Base-by-base conservation (phyloP, 768 basidiomycete genomes). In the Lactifluus piperatus region DNA sequence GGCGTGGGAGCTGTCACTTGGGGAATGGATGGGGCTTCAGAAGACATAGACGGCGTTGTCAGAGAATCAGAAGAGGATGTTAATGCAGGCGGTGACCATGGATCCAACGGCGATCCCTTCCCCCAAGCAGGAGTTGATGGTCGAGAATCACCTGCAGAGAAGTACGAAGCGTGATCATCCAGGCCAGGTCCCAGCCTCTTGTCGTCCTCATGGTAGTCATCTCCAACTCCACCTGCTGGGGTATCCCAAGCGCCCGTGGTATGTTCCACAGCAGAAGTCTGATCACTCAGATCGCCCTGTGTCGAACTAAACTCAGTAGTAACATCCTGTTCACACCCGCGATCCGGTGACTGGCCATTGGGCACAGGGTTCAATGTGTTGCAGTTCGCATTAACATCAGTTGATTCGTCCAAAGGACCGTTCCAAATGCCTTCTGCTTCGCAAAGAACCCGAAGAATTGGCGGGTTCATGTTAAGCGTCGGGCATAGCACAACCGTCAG, bases 401-500 rank as follows among this genome's bases (percentile, higher is more conserved):
- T 30, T 24, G n/a, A 24, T 11, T 47, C 44, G 66, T 67, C 49
- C 32, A 51, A 54, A 47, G 54, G 66, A 44, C 61, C 76, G 36
- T 75, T 71, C 90, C 90, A 92, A 44, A 91, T 80, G 22, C 72
- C 78, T 56, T 82, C 77, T 9, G 79, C 79, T 68, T 92, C 89
- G 65, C 88, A 88, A 3, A 93, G 70, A 30, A 85, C 79, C 62
- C 85, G 79, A 64, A 93, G 71, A 27, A 92, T 68, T 1, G 84
- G 77, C 16, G 88, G 88, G 57, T 76, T 88, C 82, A 94, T 86
- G 67, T 80, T 83, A 68, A 94, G 71, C 68, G 84, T 91, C 7
- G 94, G 94, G 62, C 89, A 93, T 68, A 97, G 85, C 51, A 95
- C 86, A 34, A 94, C 74, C 49, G 94, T 74, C 65, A 97, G 71